phyloP scores from a whole-genome alignment of 306 rosid genomes.

The Arachis hypogaea region DNA sequence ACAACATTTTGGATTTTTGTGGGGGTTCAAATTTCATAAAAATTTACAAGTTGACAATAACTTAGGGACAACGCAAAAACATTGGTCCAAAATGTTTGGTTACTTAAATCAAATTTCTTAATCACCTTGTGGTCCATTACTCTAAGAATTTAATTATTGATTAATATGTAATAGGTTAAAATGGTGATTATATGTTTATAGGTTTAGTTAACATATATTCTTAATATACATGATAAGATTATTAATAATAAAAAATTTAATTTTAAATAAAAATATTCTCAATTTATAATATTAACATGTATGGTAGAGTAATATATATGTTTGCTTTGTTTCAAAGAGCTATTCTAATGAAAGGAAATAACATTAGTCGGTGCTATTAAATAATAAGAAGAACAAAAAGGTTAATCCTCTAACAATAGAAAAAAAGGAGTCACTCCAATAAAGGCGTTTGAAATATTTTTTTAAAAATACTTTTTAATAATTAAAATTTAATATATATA shows the following conservation, averaged over 20 bases:
- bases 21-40: neutral
- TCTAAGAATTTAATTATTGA: neutral
- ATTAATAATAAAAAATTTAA: too few relatives aligned
- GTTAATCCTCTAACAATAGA: neutral
- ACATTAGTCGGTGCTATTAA: too few relatives aligned
- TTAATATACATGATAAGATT: too few relatives aligned
- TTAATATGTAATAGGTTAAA: neutral
- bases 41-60: neutral
- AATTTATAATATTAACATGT: too few relatives aligned
- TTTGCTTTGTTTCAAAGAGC: neutral
- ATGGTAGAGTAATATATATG: too few relatives aligned
- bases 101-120: neutral
- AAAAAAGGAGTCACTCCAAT: neutral
- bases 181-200: too few relatives aligned
- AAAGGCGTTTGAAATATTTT: too few relatives aligned
- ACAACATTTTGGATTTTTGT: neutral
- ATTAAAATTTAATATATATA: too few relatives aligned
- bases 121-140: neutral
- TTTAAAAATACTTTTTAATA: too few relatives aligned
- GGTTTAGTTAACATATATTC: too few relatives aligned
- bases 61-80: neutral
- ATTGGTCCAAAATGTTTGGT: neutral
- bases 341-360: neutral
- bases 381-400: too few relatives aligned
- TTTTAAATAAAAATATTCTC: too few relatives aligned